Conservation (phyloP, 2,329 filamentous ascomycete genomes). For the Phialemoniopsis sp. region DNA sequence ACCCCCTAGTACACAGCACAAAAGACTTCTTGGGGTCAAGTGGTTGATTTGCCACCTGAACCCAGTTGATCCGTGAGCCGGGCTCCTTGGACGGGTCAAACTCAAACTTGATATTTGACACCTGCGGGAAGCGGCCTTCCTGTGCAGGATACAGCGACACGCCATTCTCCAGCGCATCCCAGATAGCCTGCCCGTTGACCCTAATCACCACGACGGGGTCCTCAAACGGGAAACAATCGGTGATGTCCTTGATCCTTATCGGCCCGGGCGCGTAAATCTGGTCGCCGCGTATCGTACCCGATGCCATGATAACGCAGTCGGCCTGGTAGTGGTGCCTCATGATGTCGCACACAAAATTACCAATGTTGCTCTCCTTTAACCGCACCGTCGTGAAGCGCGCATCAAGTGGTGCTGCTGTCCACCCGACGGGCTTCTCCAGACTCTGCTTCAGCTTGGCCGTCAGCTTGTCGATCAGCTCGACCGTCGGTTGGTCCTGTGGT, state of each 20-base stretch:
- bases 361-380: slow-evolving; percentile 73
- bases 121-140: slow-evolving; percentile 81
- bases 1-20: slow-evolving; percentile 73
- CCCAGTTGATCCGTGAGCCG: slow-evolving; percentile 59
- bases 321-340: slow-evolving; percentile 80
- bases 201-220: slow-evolving; percentile 79
- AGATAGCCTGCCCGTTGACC: slow-evolving; percentile 66
- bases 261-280: slow-evolving; percentile 83
- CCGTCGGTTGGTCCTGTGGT: slow-evolving; percentile 55
- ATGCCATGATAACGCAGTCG: slow-evolving; percentile 80
- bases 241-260: slow-evolving; percentile 74
- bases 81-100: slow-evolving; percentile 62
- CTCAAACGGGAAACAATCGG: slow-evolving; percentile 89
- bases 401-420: slow-evolving; percentile 77
- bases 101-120: slow-evolving; percentile 75
- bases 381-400: slow-evolving; percentile 82
- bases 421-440: slow-evolving; percentile 78
- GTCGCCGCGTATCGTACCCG: slow-evolving; percentile 82
- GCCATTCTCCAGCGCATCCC: slow-evolving; percentile 80
- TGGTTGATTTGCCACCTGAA: slow-evolving; percentile 55
- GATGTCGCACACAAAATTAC: slow-evolving; percentile 88
- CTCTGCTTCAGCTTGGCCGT: slow-evolving; percentile 72
- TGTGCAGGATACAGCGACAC: slow-evolving; percentile 77
- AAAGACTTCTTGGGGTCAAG: slow-evolving; percentile 64
- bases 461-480: slow-evolving; percentile 61